Base-by-base conservation (phyloP, 139 green algal genomes). In the Nannochloris sp. region DNA sequence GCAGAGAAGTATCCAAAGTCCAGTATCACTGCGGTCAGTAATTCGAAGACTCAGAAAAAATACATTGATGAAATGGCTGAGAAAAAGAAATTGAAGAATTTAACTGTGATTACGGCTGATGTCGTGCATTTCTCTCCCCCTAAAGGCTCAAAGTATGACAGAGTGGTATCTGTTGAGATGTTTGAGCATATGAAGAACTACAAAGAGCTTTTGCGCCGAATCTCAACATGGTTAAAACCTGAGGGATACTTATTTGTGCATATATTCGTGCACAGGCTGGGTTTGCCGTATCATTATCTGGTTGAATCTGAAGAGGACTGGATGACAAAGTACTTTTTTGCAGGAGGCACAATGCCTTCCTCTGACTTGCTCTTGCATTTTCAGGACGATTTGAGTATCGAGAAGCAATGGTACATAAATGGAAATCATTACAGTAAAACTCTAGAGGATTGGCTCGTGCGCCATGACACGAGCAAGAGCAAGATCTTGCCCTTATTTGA, bases 321-420 rank as follows among this genome's bases (percentile, higher is more conserved):
- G 91, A 97, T 98, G 87, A 71, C 83, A 12, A 80, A 80, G 28
- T 88, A 97, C 75, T 97, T 97, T 65, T 97, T 97, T 77, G 82
- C 76, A 56, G 60, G 60, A 5, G 90, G 92, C 59, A 98, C 90
- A 49, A 97, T 98, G 92, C 85, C 88, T 9, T 85, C 74, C 23
- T 64, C 87, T 1, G 79, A 95, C 74, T 78, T 97, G 20, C 75
- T 98, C 44, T 74, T 88, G 3, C 82, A 90, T 82, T 97, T 96
- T 73, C 87, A 95, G 67, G 82, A 96, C 12, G 70, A 94, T 62
- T 61, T 97, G 23, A 26, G 45, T 0, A 59, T 95, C 11, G 65
- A 87, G 20, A 49, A 74, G 14, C 73, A 83, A 30, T 91, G 88
- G 87, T 90, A 84, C 14, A 62, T 97, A 14, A 96, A 94, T 68